Evolutionary conservation across 2,329 filamentous ascomycete genomes (phyloP), one percentile per base, ranked within the genome.

Genomic region (Fusarium verrucosum): DNA sequence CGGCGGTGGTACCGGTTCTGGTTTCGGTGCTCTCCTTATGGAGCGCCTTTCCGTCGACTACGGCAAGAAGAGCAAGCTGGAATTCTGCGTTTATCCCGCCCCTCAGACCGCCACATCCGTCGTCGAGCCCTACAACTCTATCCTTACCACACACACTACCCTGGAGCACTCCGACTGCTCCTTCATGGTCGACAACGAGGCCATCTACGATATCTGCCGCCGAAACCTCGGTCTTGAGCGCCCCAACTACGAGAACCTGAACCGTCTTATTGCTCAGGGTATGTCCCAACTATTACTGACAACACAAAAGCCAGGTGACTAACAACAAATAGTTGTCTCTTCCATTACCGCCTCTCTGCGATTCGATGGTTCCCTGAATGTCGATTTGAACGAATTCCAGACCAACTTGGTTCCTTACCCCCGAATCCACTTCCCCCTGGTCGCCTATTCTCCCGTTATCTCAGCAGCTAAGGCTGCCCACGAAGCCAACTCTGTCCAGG

Each of bases 131-230:
- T 99, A 99, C 89, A 99, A 99, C 89, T 97, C 95, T 49, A 97
- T 98, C 78, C 89, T 99, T 72, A 97, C 95, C 74, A 98, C 95
- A 67, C 95, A 99, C 88, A 98, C 94, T 78, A 98, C 95, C 69
- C 89, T 99, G 56, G 95, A 99, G 88, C 94, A 99, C 87, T 97
- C 94, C 66, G 95, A 99, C 87, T 98, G 95, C 87, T 96, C 92
- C 75, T 99, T 99, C 88, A 97, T 98, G 92, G 95, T 99, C 72
- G 95, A 99, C 85, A 99, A 99, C 83, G 95, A 99, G 86, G 95
- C 95, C 75, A 97, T 99, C 80, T 98, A 98, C 83, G 95, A 98
- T 79, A 98, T 99, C 80, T 99, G 95, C 90, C 91, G 94, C 77
- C 91, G 93, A 79, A 98, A 97, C 86, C 88, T 99, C 69, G 94